Conservation (phyloP, 352 stramenopile species). For the Phytophthora cajani region DNA sequence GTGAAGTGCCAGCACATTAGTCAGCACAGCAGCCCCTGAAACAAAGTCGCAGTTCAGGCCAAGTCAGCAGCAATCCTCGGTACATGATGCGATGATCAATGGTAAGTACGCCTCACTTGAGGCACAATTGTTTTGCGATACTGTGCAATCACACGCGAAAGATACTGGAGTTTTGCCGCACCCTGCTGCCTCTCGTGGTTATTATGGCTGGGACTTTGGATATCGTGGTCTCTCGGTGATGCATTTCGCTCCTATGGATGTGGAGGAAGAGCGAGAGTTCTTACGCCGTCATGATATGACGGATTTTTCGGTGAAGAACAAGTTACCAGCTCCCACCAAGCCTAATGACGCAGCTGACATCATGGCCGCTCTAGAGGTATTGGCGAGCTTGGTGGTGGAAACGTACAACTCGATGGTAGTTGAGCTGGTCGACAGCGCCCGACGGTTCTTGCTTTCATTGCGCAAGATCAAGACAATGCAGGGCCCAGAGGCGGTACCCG, state of each 20-base stretch:
- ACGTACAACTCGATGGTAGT: too few relatives aligned
- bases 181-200: conserved; percentile 14
- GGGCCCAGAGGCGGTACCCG: background rate
- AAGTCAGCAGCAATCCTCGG: too few relatives aligned
- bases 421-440: too few relatives aligned
- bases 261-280: background rate
- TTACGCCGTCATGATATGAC: conserved; percentile 9
- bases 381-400: background rate
- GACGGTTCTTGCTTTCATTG: too few relatives aligned
- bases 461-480: too few relatives aligned
- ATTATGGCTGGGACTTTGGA: conserved; percentile 22
- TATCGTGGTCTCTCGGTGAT: conserved; percentile 4
- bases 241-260: conserved; percentile 5
- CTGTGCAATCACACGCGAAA: conserved; percentile 13
- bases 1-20: too few relatives aligned
- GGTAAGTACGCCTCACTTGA: conserved; percentile 12
- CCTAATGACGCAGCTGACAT: background rate
- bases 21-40: background rate
- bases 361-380: background rate
- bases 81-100: background rate
- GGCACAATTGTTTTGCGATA: conserved; percentile 12
- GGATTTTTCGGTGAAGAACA: conserved; percentile 25
- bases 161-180: conserved; percentile 21
- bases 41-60: background rate
- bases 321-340: background rate